phyloP scores from a whole-genome alignment of 177 flowering plant genomes.

The Telopea speciosissima region DNA sequence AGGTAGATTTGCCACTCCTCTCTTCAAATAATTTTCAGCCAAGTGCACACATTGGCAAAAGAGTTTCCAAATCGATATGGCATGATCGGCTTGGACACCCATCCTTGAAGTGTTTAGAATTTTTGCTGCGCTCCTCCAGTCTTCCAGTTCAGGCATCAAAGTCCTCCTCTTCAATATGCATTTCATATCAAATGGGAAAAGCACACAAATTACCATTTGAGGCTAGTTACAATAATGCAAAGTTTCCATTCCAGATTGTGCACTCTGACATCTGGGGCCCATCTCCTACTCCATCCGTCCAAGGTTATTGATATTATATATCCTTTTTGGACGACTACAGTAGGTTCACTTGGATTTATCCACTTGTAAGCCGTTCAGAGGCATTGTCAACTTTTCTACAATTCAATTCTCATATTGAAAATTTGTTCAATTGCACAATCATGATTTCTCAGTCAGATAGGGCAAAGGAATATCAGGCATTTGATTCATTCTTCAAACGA shows the following conservation, averaged over 20 bases:
- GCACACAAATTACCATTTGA: background rate
- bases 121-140: background rate
- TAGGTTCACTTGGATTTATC: background rate
- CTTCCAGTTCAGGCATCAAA: background rate
- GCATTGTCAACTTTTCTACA: too few species aligned
- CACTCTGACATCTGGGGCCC: background rate
- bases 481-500: too few species aligned
- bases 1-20: too few species aligned
- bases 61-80: background rate
- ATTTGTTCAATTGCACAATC: too few species aligned
- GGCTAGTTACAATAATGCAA: background rate
- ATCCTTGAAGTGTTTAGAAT: background rate
- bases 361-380: background rate
- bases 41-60: background rate
- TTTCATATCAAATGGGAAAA: background rate
- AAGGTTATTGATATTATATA: too few species aligned
- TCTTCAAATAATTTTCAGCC: too few species aligned
- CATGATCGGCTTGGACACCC: background rate
- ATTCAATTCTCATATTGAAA: too few species aligned
- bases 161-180: background rate
- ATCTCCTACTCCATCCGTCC: background rate
- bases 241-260: background rate
- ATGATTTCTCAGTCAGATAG: too few species aligned
- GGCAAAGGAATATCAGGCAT: too few species aligned
- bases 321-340: too few species aligned